A percentile compares a stretch with the other conserved stretches of the same genome.
Conservation (phyloP, 2,329 filamentous ascomycete genomes). For the Talaromyces marneffei region DNA sequence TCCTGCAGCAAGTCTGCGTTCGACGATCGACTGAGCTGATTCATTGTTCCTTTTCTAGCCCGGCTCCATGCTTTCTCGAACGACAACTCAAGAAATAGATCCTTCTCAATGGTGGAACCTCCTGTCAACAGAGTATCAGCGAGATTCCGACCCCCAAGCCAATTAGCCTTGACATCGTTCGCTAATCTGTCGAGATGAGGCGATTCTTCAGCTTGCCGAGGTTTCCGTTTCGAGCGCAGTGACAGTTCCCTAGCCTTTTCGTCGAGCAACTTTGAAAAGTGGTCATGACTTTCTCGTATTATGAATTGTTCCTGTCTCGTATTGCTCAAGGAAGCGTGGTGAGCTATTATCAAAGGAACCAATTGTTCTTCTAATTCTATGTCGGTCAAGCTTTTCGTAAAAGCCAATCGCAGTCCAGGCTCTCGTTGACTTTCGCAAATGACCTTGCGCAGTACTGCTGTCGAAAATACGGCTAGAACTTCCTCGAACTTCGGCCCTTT, state of each 20-base stretch:
- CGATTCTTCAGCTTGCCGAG: conserved; percentile 30
- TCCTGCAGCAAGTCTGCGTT: conserved; percentile 53
- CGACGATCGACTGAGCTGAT: conserved; percentile 26
- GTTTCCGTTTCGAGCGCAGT: conserved; percentile 24
- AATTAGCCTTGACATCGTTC: conserved; percentile 60
- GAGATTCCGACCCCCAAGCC: conserved; percentile 73
- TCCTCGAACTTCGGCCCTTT: conserved; percentile 88
- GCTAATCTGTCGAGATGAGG: conserved; percentile 32
- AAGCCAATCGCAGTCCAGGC: conserved; percentile 50
- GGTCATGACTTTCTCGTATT: conserved; percentile 53
- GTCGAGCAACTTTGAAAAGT: conserved; percentile 61
- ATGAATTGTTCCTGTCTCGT: conserved; percentile 56
- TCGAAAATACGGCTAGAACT: conserved; percentile 75
- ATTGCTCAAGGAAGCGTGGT: conserved; percentile 61
- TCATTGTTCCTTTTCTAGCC: conserved; percentile 54
- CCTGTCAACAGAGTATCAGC: conserved; percentile 65
- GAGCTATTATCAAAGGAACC: conserved; percentile 63
- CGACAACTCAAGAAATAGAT: conserved; percentile 58
- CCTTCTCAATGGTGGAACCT: conserved; percentile 51
- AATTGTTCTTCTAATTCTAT: conserved; percentile 40
- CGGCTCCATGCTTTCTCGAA: conserved; percentile 68
- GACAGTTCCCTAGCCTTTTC: conserved; percentile 55
- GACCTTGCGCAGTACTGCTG: conserved; percentile 68
- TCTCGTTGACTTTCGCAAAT: conserved; percentile 41
- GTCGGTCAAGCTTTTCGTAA: conserved; percentile 40